Base-by-base conservation (phyloP, 441 rosid species). In the Raphanus hybrid region DNA sequence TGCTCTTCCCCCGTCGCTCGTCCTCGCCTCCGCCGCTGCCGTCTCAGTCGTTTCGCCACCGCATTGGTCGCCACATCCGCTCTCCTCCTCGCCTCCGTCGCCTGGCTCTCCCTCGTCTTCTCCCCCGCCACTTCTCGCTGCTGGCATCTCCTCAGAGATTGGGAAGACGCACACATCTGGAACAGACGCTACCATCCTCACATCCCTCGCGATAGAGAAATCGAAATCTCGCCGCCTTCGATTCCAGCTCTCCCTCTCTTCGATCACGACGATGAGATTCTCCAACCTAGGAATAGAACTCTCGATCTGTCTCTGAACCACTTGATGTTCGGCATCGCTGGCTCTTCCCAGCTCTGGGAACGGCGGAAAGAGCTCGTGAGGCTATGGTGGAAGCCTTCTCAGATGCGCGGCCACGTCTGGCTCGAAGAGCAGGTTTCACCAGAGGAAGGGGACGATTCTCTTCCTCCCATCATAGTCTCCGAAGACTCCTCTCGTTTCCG, bases 391-490 rank as follows among this genome's bases (percentile, higher is more conserved):
- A 90, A 86, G 27, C 86, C 88, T 35, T 59, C 71, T n/a, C 81
- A 73, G 55, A 87, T 86, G 94, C 90, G 95, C 39, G 97, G 98
- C 29, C 87, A 91, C 34, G 90, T 92, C 6, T 94, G 98, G 98
- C 76, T 94, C 26, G 98, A 94, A 69, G 95, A 94, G 78, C 75
- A 64, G 59, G 81, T 87, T 39, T 54, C 83, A 35, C 78, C 58
- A 1, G 71, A 74, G 63, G 86, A 87, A 71, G 81, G 78, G 50
- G 92, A 87, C 73, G 86, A 82, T 75, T 87, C 90, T 15, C 86
- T 91, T 79, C 98, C 97, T 14, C 83, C 85, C 0, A 75, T 91
- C 70, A 92, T 87, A 83, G 79, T 94, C 62, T 94, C 95, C 8
- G 95, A 90, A 39, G 95, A 94, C 82, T 88, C 90, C 3, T 94